phyloP scores from a whole-genome alignment of 2,329 filamentous ascomycete genomes.

The Talaromyces sp. region DNA sequence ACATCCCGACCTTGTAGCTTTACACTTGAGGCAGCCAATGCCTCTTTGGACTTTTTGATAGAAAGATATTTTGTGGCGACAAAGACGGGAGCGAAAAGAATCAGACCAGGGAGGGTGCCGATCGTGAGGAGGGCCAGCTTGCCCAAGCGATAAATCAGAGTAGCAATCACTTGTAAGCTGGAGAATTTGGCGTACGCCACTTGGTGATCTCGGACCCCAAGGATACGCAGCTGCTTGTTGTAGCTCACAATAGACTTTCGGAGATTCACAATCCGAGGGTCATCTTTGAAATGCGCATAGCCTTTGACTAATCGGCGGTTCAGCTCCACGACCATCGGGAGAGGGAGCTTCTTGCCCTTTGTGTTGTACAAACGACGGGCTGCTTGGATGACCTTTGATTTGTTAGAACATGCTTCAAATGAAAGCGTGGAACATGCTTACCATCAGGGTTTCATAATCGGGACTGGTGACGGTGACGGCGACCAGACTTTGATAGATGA shows the following conservation, averaged over 20 bases:
- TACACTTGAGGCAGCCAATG: conserved; percentile 81
- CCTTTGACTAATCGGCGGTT: conserved; percentile 89
- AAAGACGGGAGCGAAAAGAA: conserved; percentile 88
- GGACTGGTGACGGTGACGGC: conserved; percentile 90
- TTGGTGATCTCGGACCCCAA: conserved; percentile 91
- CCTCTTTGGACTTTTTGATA: conserved; percentile 77
- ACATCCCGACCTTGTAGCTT: conserved; percentile 88
- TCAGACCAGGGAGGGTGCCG: conserved; percentile 80
- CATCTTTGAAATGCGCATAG: conserved; percentile 89
- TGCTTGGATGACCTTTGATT: conserved; percentile 76
- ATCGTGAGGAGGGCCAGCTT: conserved; percentile 78
- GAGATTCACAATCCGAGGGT: conserved; percentile 76
- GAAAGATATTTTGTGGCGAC: conserved; percentile 82
- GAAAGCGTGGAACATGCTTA: conserved; percentile 33
- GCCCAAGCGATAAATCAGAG: conserved; percentile 75
- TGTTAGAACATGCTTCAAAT: conserved; percentile 32
- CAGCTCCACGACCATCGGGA: conserved; percentile 90
- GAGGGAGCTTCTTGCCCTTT: conserved; percentile 87
- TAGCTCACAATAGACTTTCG: conserved; percentile 78
- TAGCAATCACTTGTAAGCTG: conserved; percentile 71
- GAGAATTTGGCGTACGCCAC: conserved; percentile 89
- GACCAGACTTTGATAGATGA: conserved; percentile 79
- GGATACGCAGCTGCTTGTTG: conserved; percentile 80
- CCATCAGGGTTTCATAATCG: conserved; percentile 94
- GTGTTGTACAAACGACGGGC: conserved; percentile 91